Evolutionary conservation across 1,284 basidiomycete species (phyloP).

Genomic region (Sporisorium exsertum): DNA sequence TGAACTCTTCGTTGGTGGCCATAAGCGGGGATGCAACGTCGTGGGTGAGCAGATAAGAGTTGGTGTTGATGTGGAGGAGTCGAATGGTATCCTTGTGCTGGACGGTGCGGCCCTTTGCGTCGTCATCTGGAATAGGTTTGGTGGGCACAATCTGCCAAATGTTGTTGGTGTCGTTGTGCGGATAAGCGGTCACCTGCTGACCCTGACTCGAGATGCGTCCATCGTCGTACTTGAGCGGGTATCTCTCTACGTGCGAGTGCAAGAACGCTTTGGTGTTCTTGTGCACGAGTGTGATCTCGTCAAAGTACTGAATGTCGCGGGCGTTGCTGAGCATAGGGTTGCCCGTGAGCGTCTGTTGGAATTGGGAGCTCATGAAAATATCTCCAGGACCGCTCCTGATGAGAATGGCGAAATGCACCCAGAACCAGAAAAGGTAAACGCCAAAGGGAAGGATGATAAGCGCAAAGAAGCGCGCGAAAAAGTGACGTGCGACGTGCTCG

Average conservation of each 20-base stretch:
- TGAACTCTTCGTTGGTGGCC: constrained; percentile 99
- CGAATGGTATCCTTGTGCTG: constrained; percentile 89
- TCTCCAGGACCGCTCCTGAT: constrained; percentile 93
- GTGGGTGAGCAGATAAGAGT: constrained; percentile 87
- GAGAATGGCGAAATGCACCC: constrained; percentile 91
- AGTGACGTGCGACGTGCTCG: constrained; percentile 89
- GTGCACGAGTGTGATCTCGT: constrained; percentile 87
- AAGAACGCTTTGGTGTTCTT: constrained; percentile 91
- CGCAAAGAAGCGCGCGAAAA: constrained; percentile 85
- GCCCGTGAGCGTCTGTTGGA: constrained; percentile 93
- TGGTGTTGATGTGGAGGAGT: constrained; percentile 86
- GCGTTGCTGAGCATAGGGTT: constrained; percentile 91
- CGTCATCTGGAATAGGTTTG: constrained; percentile 74
- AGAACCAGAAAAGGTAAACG: constrained; percentile 96
- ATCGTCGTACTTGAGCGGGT: constrained; percentile 94
- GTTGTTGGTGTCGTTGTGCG: constrained; percentile 92
- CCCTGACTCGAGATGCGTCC: constrained; percentile 95
- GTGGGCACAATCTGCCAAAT: constrained; percentile 95
- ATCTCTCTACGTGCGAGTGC: constrained; percentile 89
- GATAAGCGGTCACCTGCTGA: constrained; percentile 98
- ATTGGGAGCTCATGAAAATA: constrained; percentile 94
- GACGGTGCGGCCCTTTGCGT: constrained; percentile 85
- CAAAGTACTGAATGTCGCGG: constrained; percentile 92
- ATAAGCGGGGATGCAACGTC: constrained; percentile 97
- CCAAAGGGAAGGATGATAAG: constrained; percentile 88